Evolutionary conservation across 2,329 filamentous ascomycete genomes (phyloP), one percentile per base, ranked within the genome.

Genomic region (Pestalotiopsis sp.): DNA sequence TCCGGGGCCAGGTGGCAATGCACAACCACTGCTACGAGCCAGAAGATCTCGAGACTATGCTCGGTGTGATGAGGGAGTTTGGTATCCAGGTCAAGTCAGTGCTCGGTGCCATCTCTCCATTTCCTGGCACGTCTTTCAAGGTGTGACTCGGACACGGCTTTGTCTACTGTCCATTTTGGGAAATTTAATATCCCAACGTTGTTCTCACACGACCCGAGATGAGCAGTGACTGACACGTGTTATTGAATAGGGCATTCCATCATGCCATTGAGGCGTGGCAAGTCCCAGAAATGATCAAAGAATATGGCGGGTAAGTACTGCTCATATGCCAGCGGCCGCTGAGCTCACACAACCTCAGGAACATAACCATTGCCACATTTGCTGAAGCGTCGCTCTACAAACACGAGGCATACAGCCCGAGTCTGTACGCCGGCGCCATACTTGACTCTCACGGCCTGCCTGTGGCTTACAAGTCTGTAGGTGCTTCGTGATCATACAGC

Each of bases 1-100:
- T 84, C 36, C 76, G 82, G 20, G 82, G 82, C 4, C 77, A 79
- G 57, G 76, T 84, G 17, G 78, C 78, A 17, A 75, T 84, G 68
- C 82, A 84, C 66, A 77, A 82, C 58, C 82, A 84, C 74, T 83
- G 82, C 73, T 84, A 84, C 67, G 78, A 82, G 66, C 75, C 80
- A 0, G 77, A 83, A 64, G 82, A 84, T 68, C 73, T 84, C 39
- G 80, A 82, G 67, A 80, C 82, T 57, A 82, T 84, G 78, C 74
- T 84, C 13, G 76, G 76, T 7, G 79, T 83, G 70, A 81, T 78
- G 45, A 76, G 80, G 25, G 82, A 83, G 70, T 84, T 83, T 72
- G 80, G 80, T 1, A 82, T 81, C 69, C 74, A 76, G 11, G 78
- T 83, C 25, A 73, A 78, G 60, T 36, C 31, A 36, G 31, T 36